Base-by-base conservation (phyloP, 1,284 basidiomycete genomes). In the Irpex sp. region DNA sequence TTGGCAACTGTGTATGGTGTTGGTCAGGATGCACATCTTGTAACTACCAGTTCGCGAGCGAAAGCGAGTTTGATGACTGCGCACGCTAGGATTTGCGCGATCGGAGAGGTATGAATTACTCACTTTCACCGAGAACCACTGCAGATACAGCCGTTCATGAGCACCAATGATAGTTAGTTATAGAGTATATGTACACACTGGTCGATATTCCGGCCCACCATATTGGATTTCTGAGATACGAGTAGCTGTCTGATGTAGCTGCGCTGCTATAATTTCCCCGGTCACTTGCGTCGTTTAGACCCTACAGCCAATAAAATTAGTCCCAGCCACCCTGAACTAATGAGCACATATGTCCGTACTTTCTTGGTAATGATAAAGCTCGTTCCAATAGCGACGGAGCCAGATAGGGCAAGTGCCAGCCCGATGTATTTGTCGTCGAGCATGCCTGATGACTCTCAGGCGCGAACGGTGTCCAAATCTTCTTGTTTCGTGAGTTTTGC, bases 131-230 rank as follows among this genome's bases (percentile, higher is more conserved):
- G 36, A 95, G 73, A 43, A 96, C 82, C 85, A 97, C 95, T 96
- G 17, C 53, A 64, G 64, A 63, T 66, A 36, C 59, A 31, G 51
- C 36, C 1, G 55, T 33, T 15, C n/a, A 26, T 55, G 9, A 55
- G 19, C 53, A 33, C 53, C 1, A 0, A 43, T 0, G 8, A 0
- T 15, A 43, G 11, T 35, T 33, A 17, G 3, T 4, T 33, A 43
- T 21, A 11, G 55, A 58, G 31, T 11, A 54, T 35, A 57, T 33
- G 21, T 35, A 88, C 94, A 78, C 76, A 97, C 95, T 85, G 15
- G 93, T 97, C 37, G 88, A 82, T 83, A 98, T 97, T 55, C 97
- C 97, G 3, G 92, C 92, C 97, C 97, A 99, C 97, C 97, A 99
- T 70, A 97, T 91, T 36, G 95, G 93, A 79, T 95, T 99, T 69